phyloP scores from a whole-genome alignment of 176 grass and related monocot genomes.

The Calamus simplicifolius region DNA sequence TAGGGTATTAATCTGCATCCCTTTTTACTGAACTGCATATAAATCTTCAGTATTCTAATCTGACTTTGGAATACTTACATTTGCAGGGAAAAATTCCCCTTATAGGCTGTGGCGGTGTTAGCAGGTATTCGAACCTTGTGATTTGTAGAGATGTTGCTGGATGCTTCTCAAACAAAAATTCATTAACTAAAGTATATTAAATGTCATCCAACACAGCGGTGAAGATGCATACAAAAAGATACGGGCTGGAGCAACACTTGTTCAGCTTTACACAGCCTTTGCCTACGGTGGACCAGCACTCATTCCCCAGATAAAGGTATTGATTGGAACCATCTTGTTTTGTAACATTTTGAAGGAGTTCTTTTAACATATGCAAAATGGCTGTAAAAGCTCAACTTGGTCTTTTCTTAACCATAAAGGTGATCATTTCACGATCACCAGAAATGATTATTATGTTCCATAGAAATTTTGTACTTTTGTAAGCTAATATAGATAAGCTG shows the following conservation, averaged over 20 bases:
- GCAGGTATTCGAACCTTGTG: constrained; percentile 40
- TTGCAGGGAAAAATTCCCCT: constrained; percentile 91
- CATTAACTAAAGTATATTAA: constrained; percentile 13
- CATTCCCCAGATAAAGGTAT: constrained; percentile 89
- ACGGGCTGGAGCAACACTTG: constrained; percentile 74
- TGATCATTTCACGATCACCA: too few species aligned
- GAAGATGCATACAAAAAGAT: constrained; percentile 99
- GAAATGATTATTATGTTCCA: too few species aligned
- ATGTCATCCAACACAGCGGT: constrained; percentile 35
- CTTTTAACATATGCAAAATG: neutral
- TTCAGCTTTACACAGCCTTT: constrained; percentile 89
- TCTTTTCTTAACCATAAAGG: too few species aligned
- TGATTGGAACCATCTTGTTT: neutral
- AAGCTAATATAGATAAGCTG: too few species aligned
- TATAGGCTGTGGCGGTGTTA: constrained; percentile 82
- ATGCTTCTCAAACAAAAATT: constrained; percentile 1
- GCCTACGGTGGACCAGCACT: constrained; percentile 82
- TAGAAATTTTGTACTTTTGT: too few species aligned
- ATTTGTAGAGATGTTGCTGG: too few species aligned
- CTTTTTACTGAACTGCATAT: constrained; percentile 8
- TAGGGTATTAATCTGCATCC: constrained; percentile 27
- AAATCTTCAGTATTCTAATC: too few species aligned
- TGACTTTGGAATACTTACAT: neutral
- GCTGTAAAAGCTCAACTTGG: too few species aligned
- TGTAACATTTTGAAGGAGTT: constrained; percentile 9